Conservation (phyloP, 2,329 filamentous ascomycete species). For the Trichoderma oligosporum region DNA sequence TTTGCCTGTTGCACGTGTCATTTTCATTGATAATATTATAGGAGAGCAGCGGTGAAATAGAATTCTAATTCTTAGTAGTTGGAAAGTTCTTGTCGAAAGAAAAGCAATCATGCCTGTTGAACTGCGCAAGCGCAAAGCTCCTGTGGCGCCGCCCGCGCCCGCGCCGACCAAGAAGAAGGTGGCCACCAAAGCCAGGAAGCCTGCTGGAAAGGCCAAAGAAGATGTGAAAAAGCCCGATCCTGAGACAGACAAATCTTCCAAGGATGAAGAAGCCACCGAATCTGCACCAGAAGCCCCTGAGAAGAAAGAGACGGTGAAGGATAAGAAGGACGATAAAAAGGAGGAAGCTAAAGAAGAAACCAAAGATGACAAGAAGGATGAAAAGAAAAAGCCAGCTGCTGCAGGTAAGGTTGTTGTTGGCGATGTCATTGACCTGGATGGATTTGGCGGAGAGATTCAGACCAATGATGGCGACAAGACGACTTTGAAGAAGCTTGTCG, state of each 20-base stretch:
- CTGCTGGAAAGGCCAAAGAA: conserved; percentile 21
- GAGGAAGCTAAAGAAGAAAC: conserved; percentile 34
- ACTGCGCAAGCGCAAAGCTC: conserved; percentile 60
- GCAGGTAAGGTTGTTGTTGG: conserved; percentile 49
- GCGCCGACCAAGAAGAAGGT: conserved; percentile 45
- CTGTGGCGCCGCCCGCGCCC: conserved; percentile 44
- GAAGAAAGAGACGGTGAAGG: conserved; percentile 18
- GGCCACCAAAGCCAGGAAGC: conserved; percentile 31
- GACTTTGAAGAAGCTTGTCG: conserved; percentile 74
- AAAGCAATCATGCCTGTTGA: conserved; percentile 49
- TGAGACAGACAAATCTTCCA: conserved; percentile 18
- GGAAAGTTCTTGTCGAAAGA: not conserved
- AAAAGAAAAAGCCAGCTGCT: conserved; percentile 33
- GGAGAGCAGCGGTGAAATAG: conserved; percentile 1
- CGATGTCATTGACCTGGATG: conserved; percentile 53
- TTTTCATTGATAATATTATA: not conserved
- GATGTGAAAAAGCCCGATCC: conserved; percentile 14
- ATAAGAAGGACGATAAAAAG: conserved; percentile 33
- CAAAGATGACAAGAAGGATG: conserved; percentile 37
- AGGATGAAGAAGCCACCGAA: conserved; percentile 16
- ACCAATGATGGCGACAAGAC: conserved; percentile 80
- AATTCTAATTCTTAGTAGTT: not conserved
- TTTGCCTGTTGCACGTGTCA: conserved; percentile 5
- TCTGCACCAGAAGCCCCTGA: conserved; percentile 15
- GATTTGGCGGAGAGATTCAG: conserved; percentile 69